phyloP scores from a whole-genome alignment of 495 filamentous ascomycete genomes.

The Talaromyces ruber region DNA sequence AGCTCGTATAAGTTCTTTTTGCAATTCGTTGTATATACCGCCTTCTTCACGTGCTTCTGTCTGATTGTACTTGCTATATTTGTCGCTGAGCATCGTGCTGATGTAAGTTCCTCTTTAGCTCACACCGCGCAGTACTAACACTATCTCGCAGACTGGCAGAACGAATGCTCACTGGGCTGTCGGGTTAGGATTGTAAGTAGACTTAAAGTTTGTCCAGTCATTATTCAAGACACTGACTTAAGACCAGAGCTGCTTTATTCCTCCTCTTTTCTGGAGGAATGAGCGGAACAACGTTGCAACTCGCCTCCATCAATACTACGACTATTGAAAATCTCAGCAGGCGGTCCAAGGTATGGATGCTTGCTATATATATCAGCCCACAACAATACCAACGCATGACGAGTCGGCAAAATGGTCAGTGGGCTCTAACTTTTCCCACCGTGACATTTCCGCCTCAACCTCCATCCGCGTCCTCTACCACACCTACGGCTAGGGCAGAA shows the following conservation, averaged over 20 bases:
- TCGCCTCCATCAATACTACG: conserved; percentile 62
- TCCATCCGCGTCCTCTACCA: conserved; percentile 9
- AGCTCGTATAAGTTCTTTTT: conserved; percentile 84
- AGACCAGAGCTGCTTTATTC: conserved; percentile 54
- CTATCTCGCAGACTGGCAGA: conserved; percentile 17
- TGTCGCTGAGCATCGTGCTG: conserved; percentile 34
- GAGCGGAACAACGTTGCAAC: conserved; percentile 58
- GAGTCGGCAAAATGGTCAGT: conserved; percentile 22
- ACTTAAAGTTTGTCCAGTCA: neutral
- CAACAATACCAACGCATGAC: conserved; percentile 27
- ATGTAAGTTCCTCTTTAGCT: conserved; percentile 18
- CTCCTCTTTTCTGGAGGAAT: conserved; percentile 68
- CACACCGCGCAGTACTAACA: conserved; percentile 8
- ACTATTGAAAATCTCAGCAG: conserved; percentile 71
- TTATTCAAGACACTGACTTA: conserved; percentile 8
- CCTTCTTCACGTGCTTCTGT: conserved; percentile 55
- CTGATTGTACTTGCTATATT: conserved; percentile 53
- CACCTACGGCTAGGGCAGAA: neutral
- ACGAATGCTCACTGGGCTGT: conserved; percentile 45
- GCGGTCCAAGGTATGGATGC: conserved; percentile 52
- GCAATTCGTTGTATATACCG: conserved; percentile 69
- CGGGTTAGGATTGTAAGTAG: conserved; percentile 46
- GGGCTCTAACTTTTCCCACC: conserved; percentile 37
- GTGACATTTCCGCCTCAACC: conserved; percentile 33
- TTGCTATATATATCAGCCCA: conserved; percentile 67